phyloP scores from a whole-genome alignment of 129 eudicot species.

The Flaveria sonorensis region DNA sequence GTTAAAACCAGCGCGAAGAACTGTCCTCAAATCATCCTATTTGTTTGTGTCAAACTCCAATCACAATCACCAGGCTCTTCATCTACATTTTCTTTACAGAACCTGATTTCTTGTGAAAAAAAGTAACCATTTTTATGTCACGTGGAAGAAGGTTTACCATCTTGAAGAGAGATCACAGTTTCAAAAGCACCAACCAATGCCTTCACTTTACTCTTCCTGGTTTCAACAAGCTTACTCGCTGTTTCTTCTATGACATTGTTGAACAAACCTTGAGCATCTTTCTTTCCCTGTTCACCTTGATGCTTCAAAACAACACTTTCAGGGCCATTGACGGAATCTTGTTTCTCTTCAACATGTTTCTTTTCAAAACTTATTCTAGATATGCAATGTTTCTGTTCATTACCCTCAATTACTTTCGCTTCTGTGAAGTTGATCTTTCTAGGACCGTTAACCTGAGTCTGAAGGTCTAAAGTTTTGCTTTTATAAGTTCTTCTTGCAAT shows the following conservation, averaged over 20 bases:
- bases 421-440: background rate
- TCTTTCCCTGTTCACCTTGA: conserved; percentile 75
- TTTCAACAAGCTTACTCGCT: conserved; percentile 78
- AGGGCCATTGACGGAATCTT: conserved; percentile 20
- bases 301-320: conserved; percentile 74
- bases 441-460: background rate
- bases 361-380: conserved; percentile 46
- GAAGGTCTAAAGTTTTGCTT: conserved; percentile 19
- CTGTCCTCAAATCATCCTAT: conserved; percentile 25
- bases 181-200: conserved; percentile 99
- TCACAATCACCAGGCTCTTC: conserved; percentile 34
- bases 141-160: conserved; percentile 46
- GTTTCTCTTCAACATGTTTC: conserved; percentile 28
- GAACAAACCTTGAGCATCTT: conserved; percentile 66
- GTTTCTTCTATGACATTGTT: conserved; percentile 92
- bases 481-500: conserved; percentile 12
- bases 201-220: conserved; percentile 87
- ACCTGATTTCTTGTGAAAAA: conserved; percentile 21
- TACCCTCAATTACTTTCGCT: background rate
- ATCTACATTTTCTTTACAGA: conserved; percentile 36
- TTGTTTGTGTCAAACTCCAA: conserved; percentile 23
- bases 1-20: conserved; percentile 23
- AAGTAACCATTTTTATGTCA: background rate
- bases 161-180: conserved; percentile 87
- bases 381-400: conserved; percentile 10